phyloP scores from a whole-genome alignment of 2,329 filamentous ascomycete genomes.

The Sporothrix variecibatus region DNA sequence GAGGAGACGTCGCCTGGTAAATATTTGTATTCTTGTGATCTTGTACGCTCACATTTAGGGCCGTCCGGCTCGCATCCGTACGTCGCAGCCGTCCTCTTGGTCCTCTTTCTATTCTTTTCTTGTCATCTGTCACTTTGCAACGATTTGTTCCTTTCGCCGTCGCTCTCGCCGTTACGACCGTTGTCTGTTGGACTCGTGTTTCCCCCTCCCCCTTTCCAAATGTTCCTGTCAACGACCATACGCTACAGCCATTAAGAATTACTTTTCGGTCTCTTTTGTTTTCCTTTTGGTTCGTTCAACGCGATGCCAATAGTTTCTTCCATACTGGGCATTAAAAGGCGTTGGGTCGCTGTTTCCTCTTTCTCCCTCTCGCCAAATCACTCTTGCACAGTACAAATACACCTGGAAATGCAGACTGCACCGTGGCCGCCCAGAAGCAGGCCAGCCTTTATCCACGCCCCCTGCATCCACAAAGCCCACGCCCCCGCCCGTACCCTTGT shows the following conservation, averaged over 20 bases:
- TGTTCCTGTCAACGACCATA: neutral
- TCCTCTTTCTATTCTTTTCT: neutral
- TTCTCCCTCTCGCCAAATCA: neutral
- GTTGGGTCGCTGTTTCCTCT: neutral
- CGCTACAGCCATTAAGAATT: neutral
- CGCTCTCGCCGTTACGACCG: conserved; percentile 4
- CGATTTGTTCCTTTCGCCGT: neutral
- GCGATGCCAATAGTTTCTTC: neutral
- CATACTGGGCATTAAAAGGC: neutral
- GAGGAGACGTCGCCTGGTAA: neutral
- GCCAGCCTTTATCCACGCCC: conserved; percentile 5
- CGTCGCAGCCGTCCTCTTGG: neutral
- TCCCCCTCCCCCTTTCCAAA: neutral
- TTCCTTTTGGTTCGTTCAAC: neutral
- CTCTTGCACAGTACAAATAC: neutral
- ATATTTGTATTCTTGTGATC: neutral
- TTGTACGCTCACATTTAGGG: neutral
- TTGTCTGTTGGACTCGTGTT: conserved; percentile 1
- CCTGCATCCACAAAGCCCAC: conserved; percentile 4
- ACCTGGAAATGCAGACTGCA: neutral
- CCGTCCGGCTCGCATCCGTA: conserved; percentile 9
- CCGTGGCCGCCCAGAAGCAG: neutral
- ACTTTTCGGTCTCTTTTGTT: neutral
- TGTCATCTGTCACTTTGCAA: neutral
- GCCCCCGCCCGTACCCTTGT: neutral